phyloP scores from a whole-genome alignment of 306 rosid species.

The Prunus armeniaca region DNA sequence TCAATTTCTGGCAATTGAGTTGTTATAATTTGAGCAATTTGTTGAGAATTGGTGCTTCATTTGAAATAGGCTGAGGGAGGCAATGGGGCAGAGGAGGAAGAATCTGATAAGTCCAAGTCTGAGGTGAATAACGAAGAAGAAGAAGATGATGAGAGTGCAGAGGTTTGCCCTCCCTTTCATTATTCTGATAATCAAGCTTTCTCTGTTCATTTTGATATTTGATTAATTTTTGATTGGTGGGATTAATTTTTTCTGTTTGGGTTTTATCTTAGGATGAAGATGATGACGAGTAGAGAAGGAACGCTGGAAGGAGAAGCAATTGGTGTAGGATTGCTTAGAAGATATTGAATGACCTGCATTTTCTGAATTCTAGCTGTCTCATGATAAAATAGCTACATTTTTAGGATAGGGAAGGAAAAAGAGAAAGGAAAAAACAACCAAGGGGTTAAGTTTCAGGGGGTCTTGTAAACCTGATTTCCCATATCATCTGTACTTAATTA shows the following conservation, averaged over 20 bases:
- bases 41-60: neutral
- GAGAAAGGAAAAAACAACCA: neutral
- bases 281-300: conserved; percentile 24
- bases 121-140: conserved; percentile 85
- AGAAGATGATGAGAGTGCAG: conserved; percentile 59
- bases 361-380: conserved; percentile 18
- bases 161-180: conserved; percentile 5
- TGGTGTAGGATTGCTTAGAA: conserved; percentile 28
- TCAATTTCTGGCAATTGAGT: too few relatives aligned
- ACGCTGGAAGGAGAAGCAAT: conserved; percentile 7
- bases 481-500: conserved; percentile 14
- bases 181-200: neutral
- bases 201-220: too few relatives aligned
- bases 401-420: conserved; percentile 26
- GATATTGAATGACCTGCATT: conserved; percentile 15
- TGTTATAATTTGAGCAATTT: neutral
- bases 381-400: conserved; percentile 28
- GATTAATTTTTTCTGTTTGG: neutral
- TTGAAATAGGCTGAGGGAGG: conserved; percentile 57
- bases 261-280: conserved; percentile 49
- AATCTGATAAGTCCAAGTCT: conserved; percentile 84
- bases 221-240: neutral
- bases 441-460: conserved; percentile 4
- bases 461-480: neutral
- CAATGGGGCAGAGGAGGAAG: conserved; percentile 64